Conservation (phyloP, 2,329 filamentous ascomycete species). For the Hypoxylon sp. region DNA sequence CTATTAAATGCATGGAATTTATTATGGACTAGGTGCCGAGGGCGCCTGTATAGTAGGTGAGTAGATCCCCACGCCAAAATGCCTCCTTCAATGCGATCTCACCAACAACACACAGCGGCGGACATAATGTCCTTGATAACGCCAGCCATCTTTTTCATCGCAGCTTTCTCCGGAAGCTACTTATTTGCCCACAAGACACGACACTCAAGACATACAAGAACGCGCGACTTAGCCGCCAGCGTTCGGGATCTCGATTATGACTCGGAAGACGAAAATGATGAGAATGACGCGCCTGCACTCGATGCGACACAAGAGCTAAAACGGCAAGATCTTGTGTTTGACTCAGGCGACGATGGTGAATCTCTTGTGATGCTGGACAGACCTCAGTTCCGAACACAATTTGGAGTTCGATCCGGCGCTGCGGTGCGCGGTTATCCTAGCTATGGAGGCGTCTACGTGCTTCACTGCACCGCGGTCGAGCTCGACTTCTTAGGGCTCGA, state of each 20-base stretch:
- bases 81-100: constrained; percentile 24
- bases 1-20: constrained; percentile 23
- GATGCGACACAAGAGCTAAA: too few species aligned
- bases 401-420: constrained; percentile 30
- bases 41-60: constrained; percentile 32
- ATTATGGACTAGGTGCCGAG: constrained; percentile 29
- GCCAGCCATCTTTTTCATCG: constrained; percentile 31
- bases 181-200: constrained; percentile 28
- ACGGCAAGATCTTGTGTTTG: constrained; percentile 30
- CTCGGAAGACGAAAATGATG: constrained; percentile 24
- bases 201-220: constrained; percentile 16
- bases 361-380: constrained; percentile 28
- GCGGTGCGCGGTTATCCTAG: constrained; percentile 32
- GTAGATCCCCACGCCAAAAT: constrained; percentile 28
- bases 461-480: constrained; percentile 31
- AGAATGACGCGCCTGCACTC: constrained; percentile 8
- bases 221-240: constrained; percentile 16
- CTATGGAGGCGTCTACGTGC: constrained; percentile 28
- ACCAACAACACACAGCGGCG: constrained; percentile 26
- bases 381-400: constrained; percentile 30
- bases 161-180: constrained; percentile 33
- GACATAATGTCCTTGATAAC: constrained; percentile 35
- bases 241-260: constrained; percentile 13
- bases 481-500: constrained; percentile 32
- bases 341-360: constrained; percentile 28